Percentiles rank a stretch among this genome's conserved stretches.
Conservation (phyloP, 345 rosid genomes). For the Eutrema yunnanense region DNA sequence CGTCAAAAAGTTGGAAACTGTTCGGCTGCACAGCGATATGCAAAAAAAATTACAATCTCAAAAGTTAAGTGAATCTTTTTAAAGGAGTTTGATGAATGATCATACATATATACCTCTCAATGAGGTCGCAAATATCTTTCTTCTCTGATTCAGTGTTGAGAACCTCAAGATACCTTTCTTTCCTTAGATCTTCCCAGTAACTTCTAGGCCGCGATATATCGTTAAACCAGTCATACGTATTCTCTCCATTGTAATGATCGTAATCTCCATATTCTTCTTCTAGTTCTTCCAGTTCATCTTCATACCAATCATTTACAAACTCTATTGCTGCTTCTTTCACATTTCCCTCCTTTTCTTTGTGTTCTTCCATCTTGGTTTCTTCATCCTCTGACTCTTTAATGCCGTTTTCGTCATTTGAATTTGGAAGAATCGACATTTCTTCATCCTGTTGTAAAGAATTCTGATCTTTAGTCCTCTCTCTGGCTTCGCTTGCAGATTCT, state of each 20-base stretch:
- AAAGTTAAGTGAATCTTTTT: not conserved
- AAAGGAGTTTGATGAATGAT: not conserved
- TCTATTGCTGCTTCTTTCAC: constrained; percentile 3
- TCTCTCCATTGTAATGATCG: constrained; percentile 18
- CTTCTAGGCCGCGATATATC: constrained; percentile 84
- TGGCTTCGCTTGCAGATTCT: not conserved
- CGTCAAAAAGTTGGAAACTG: constrained; percentile 62
- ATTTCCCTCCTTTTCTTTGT: not conserved
- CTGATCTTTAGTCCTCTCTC: not conserved
- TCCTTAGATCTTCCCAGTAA: constrained; percentile 75
- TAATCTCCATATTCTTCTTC: constrained; percentile 18
- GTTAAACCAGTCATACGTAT: constrained; percentile 53
- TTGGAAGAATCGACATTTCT: not conserved
- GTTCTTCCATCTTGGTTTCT: not conserved
- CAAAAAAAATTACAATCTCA: not conserved
- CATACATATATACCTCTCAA: constrained; percentile 50
- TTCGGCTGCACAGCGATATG: constrained; percentile 39
- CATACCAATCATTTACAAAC: constrained; percentile 37
- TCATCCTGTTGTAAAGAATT: not conserved
- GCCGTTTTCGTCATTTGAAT: not conserved
- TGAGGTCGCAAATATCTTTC: constrained; percentile 63
- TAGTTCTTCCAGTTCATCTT: constrained; percentile 32
- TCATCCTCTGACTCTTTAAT: not conserved
- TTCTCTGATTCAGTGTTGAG: constrained; percentile 42
- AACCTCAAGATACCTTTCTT: constrained; percentile 67